Percentiles rank a stretch among this genome's conserved stretches.
These are phyloP conservation scores for Pyrus bretschneideri DNA, from an alignment of 306 rosid species.

Conservation along the genomic window DNA sequence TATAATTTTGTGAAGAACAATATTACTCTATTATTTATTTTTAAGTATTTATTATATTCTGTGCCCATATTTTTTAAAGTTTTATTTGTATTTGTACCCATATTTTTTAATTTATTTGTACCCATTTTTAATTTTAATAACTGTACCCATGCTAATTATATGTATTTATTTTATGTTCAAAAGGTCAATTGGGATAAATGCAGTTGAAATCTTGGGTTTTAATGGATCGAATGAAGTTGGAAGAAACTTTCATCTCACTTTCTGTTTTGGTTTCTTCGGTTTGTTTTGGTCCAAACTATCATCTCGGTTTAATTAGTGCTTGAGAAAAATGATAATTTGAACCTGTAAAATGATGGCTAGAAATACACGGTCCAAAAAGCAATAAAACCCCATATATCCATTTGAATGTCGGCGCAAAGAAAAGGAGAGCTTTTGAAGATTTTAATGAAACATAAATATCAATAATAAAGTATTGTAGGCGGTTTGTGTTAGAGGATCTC, in stretches of 20 bases:
- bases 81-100: too few relatives aligned
- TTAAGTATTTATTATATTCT: too few relatives aligned
- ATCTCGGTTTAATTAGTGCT: not conserved
- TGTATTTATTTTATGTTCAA: not conserved
- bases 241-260: not conserved
- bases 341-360: not conserved
- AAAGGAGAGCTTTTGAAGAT: not conserved
- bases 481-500: not conserved
- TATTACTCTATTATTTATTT: too few relatives aligned
- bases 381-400: constrained; percentile 6
- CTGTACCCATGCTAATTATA: too few relatives aligned
- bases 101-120: too few relatives aligned
- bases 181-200: not conserved
- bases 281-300: not conserved
- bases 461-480: not conserved
- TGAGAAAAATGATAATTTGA: not conserved
- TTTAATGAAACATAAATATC: constrained; percentile 1
- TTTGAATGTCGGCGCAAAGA: constrained; percentile 4
- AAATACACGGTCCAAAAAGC: constrained; percentile 25
- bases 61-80: too few relatives aligned
- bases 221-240: not conserved
- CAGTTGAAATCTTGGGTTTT: not conserved
- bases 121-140: too few relatives aligned
- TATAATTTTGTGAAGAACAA: too few relatives aligned
- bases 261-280: not conserved